phyloP scores from a whole-genome alignment of 2,329 filamentous ascomycete species.

The Aspergillus flavus region DNA sequence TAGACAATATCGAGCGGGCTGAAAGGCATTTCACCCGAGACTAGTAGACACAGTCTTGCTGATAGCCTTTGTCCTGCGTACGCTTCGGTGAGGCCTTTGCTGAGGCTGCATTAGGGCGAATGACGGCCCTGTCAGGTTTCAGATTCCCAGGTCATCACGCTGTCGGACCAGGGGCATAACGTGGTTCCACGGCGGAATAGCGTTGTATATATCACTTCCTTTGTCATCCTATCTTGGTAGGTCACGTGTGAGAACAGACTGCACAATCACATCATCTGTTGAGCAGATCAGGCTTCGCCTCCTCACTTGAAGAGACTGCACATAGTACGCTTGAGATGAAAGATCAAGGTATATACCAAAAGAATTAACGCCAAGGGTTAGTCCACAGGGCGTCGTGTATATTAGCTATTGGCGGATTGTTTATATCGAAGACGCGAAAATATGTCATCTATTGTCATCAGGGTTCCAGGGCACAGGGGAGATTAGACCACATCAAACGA shows the following conservation, averaged over 20 bases:
- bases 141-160: neutral
- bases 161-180: no score
- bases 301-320: neutral
- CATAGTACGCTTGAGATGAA: neutral
- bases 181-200: no score
- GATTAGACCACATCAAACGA: neutral
- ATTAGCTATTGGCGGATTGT: neutral
- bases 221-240: neutral
- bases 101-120: neutral
- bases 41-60: no score
- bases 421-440: neutral
- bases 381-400: neutral
- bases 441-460: neutral
- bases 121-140: neutral
- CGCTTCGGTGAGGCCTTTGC: neutral
- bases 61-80: neutral
- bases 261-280: neutral
- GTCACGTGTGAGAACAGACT: neutral
- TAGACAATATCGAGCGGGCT: neutral
- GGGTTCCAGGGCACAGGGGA: neutral
- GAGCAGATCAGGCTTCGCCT: neutral
- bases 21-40: neutral
- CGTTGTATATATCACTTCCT: neutral
- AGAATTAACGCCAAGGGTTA: neutral
- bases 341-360: neutral